A percentile compares a stretch with the other conserved stretches of the same genome.
phyloP scores from a whole-genome alignment of 306 rosid species.

The Clitoria ternatea region DNA sequence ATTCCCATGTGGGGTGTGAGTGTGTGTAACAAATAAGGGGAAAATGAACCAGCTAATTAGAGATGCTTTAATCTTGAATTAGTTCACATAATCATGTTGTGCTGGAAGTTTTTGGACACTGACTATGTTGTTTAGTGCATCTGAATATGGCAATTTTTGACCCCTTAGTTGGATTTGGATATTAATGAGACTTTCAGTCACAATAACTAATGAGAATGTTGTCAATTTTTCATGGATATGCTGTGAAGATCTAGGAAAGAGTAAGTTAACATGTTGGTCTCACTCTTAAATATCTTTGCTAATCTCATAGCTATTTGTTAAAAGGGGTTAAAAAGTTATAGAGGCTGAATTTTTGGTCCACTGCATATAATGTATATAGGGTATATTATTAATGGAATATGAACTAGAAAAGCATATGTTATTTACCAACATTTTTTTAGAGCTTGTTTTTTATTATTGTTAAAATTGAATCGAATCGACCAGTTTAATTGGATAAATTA shows the following conservation, averaged over 20 bases:
- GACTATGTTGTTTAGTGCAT: not conserved
- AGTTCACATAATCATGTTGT: not conserved
- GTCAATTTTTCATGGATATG: constrained; percentile 29
- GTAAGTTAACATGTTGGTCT: constrained; percentile 22
- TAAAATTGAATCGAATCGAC: too few relatives aligned
- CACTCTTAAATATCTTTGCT: constrained; percentile 13
- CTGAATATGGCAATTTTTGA: constrained; percentile 21
- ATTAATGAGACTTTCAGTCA: constrained; percentile 2
- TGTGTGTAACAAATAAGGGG: not conserved
- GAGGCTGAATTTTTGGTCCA: constrained; percentile 1
- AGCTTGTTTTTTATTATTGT: too few relatives aligned
- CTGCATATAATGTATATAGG: not conserved
- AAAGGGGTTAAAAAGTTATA: constrained; percentile 8
- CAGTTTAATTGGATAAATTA: too few relatives aligned
- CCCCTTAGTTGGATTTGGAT: not conserved
- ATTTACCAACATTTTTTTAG: not conserved
- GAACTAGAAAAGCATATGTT: not conserved
- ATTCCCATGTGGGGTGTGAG: not conserved
- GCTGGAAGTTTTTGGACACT: not conserved
- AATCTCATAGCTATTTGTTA: constrained; percentile 4
- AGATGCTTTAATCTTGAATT: not conserved
- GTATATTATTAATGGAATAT: not conserved
- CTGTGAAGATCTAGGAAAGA: constrained; percentile 24
- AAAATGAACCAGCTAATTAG: not conserved
- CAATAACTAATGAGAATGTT: constrained; percentile 20